Conservation (phyloP, 352 stramenopile species). For the Phytopythium mirpurense region DNA sequence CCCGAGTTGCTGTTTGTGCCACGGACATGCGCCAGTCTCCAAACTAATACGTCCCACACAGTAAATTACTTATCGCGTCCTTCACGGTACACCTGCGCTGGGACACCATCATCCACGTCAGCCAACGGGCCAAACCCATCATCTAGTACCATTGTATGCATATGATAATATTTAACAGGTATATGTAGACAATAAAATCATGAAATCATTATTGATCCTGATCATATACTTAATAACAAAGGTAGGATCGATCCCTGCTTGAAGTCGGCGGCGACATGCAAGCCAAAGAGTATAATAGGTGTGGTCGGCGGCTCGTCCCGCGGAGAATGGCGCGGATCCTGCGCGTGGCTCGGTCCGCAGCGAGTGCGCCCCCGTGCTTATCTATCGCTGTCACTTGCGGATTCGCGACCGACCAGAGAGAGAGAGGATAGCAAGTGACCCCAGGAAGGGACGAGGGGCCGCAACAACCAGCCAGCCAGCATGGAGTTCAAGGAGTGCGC, state of each 20-base stretch:
- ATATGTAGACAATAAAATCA: background rate
- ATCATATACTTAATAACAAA: too few relatives aligned
- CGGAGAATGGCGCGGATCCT: too few relatives aligned
- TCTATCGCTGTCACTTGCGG: too few relatives aligned
- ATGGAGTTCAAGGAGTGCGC: conserved; percentile 53
- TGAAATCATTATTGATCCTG: background rate
- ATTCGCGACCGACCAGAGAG: background rate
- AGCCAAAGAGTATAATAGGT: too few relatives aligned
- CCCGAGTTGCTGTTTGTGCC: conserved; percentile 5
- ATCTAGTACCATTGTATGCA: background rate
- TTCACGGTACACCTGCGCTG: background rate
- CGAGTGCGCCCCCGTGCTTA: too few relatives aligned
- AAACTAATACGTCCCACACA: background rate
- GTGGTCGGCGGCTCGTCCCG: too few relatives aligned
- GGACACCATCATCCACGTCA: background rate
- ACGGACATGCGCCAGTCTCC: conserved; percentile 10
- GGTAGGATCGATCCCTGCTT: background rate
- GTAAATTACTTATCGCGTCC: background rate
- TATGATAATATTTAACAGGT: background rate
- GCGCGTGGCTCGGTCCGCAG: too few relatives aligned
- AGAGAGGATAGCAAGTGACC: background rate
- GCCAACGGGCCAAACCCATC: background rate
- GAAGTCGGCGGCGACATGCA: conserved; percentile 1
- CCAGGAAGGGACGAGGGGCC: too few relatives aligned
- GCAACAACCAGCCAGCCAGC: too few relatives aligned